phyloP scores from a whole-genome alignment of 1,139 yeast genomes.

The Pichia sp. region DNA sequence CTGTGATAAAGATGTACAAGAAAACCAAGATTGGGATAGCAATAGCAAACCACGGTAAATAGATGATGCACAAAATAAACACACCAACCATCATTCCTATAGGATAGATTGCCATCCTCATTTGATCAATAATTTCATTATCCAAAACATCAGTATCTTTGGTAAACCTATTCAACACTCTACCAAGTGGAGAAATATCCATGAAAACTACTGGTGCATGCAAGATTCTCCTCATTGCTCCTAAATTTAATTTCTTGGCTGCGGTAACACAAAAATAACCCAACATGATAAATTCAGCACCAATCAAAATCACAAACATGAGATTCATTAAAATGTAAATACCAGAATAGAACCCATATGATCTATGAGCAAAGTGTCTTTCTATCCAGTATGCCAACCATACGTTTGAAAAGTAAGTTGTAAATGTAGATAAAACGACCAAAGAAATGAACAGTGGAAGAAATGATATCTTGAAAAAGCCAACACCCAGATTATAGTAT shows the following conservation, averaged over 20 bases:
- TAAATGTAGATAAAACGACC: conserved; percentile 51
- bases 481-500: conserved; percentile 61
- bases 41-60: conserved; percentile 61
- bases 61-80: conserved; percentile 61
- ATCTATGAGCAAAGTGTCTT: conserved; percentile 43
- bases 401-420: conserved; percentile 60
- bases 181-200: conserved; percentile 60
- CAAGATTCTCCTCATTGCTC: conserved; percentile 40
- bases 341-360: conserved; percentile 65
- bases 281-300: conserved; percentile 43
- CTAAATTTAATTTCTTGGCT: conserved; percentile 41
- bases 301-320: conserved; percentile 35
- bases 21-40: conserved; percentile 56
- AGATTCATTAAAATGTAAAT: conserved; percentile 52
- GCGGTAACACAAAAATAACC: conserved; percentile 32
- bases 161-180: conserved; percentile 55
- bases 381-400: conserved; percentile 88
- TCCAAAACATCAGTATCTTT: conserved; percentile 60
- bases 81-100: conserved; percentile 57
- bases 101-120: conserved; percentile 45
- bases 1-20: conserved; percentile 46
- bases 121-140: conserved; percentile 53
- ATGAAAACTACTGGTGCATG: conserved; percentile 55
- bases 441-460: conserved; percentile 41
- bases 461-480: conserved; percentile 38